Base-by-base conservation (phyloP, 345 rosid species). In the Syzygium jambos region DNA sequence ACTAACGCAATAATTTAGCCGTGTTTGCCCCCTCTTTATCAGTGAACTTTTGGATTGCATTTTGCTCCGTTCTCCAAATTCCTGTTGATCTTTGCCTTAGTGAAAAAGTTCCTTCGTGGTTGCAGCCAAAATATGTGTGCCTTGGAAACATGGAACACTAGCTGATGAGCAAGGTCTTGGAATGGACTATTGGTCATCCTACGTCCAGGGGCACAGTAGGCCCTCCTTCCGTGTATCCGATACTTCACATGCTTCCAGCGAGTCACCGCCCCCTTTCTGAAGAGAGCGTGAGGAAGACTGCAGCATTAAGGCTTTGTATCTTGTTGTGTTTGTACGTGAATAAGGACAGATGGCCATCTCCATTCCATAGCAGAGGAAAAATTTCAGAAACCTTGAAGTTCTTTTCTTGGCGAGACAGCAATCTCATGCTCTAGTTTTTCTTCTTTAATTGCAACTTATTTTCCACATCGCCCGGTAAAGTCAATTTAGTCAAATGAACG, bases 61-160 rank as follows among this genome's bases (percentile, higher is more conserved):
- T 84, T 51, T 84, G 23, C 85, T 52, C 41, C 54, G 22, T n/a
- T 15, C 56, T 51, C 12, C 56, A 27, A 22, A 11, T 27, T 84
- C 53, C 56, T 54, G 34, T 30, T 34, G 9, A 46, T 34, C 25
- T 22, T 22, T 34, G 46, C 46, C 80, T 68, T 68, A 17, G 46
- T 68, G 11, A 68, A 68, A 16, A 68, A 30, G 83, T 85, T 52
- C 85, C 89, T 84, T 41, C 73, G 65, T 38, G 25, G 83, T 68
- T 87, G 90, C 98, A 96, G 99, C 82, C 93, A 85, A 96, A 95
- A 88, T 95, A 96, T 86, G 89, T 98, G 56, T 96, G 99, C 95
- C 83, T 96, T 87, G 99, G 98, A 65, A 95, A 95, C 88, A 95
- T 97, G 99, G 95, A 91, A 90, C 91, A 94, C 88, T 91, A 90